Conservation (phyloP, 2,329 filamentous ascomycete genomes). For the Ambrosiella xylebori region DNA sequence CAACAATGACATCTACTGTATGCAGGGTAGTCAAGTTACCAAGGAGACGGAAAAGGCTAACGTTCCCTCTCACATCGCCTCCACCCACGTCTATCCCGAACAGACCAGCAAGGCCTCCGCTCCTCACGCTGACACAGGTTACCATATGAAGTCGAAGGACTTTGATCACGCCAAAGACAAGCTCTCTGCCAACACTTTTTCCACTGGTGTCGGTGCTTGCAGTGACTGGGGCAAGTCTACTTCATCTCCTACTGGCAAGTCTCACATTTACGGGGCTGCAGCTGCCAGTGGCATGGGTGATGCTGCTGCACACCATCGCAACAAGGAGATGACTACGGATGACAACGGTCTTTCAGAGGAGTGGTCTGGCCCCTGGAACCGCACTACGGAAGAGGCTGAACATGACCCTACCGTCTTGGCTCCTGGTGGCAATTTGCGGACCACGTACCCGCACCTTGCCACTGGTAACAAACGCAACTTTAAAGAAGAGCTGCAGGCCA, state of each 20-base stretch:
- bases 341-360: conserved; percentile 9
- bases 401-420: background rate
- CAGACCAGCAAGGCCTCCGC: background rate
- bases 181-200: background rate
- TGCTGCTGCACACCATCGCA: background rate
- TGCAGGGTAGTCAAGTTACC: conserved; percentile 3
- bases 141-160: conserved; percentile 6
- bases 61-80: background rate
- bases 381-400: background rate
- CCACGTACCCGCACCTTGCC: background rate
- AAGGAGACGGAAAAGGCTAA: background rate
- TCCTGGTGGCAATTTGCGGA: background rate
- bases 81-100: conserved; percentile 1
- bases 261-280: background rate
- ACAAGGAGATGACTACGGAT: background rate
- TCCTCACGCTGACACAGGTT: background rate
- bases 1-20: conserved; percentile 3
- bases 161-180: conserved; percentile 9
- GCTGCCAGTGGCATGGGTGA: background rate
- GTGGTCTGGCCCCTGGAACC: conserved; percentile 12
- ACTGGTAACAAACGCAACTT: background rate
- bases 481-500: conserved; percentile 11
- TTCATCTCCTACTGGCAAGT: background rate
- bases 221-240: background rate
- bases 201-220: background rate